phyloP scores from a whole-genome alignment of 2,329 filamentous ascomycete genomes.

The Knufia petricola region DNA sequence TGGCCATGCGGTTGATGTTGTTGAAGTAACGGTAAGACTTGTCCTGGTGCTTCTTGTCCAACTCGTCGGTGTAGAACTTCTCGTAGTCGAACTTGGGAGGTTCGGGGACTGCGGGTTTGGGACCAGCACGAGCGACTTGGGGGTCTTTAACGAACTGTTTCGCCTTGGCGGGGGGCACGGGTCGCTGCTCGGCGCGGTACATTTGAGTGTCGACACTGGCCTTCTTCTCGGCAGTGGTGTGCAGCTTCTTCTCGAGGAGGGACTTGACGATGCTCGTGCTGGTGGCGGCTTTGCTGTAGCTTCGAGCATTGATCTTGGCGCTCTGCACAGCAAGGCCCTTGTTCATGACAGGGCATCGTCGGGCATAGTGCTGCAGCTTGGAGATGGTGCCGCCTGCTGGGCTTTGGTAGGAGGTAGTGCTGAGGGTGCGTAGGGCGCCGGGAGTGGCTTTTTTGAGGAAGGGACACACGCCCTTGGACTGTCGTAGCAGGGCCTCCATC shows the following conservation, averaged over 20 bases:
- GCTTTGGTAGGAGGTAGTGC: constrained; percentile 54
- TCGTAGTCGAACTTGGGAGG: constrained; percentile 75
- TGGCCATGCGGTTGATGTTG: constrained; percentile 97
- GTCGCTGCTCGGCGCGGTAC: constrained; percentile 39
- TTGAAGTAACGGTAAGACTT: constrained; percentile 99
- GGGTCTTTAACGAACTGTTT: constrained; percentile 16
- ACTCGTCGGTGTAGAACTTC: constrained; percentile 72
- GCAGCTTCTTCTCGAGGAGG: constrained; percentile 48
- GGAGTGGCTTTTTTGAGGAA: constrained; percentile 93
- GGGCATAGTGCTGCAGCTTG: constrained; percentile 86
- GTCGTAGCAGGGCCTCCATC: constrained; percentile 92
- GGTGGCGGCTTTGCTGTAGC: constrained; percentile 27
- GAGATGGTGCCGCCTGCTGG: constrained; percentile 89
- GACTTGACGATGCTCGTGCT: constrained; percentile 26
- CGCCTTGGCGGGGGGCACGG: not conserved
- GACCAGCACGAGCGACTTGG: constrained; percentile 29
- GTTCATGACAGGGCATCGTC: constrained; percentile 97
- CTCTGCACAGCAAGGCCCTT: constrained; percentile 86
- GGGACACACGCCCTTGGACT: constrained; percentile 93
- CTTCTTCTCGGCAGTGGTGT: constrained; percentile 68
- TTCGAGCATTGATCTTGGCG: constrained; percentile 28
- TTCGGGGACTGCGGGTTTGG: constrained; percentile 40
- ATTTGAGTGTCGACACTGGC: constrained; percentile 60
- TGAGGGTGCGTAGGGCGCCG: constrained; percentile 80
- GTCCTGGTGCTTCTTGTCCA: constrained; percentile 99